Base-by-base conservation (phyloP, 768 basidiomycete genomes). In the Lactifluus volemus region DNA sequence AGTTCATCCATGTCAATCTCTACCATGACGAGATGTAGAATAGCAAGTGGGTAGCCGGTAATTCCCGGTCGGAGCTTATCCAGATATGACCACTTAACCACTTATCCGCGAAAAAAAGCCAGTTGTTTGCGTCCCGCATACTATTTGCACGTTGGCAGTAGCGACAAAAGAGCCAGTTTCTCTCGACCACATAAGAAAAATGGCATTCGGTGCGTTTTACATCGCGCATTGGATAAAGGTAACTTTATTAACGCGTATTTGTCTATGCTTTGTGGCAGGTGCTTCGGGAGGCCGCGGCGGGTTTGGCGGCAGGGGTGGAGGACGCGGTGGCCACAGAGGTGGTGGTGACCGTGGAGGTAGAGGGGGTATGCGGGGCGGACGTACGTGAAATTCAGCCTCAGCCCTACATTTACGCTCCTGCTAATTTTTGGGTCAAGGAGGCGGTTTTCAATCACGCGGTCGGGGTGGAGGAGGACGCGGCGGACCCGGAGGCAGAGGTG, bases 201-300 rank as follows among this genome's bases (percentile, higher is more conserved):
- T 73, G 73, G 70, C 73, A 66, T 73, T 71, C 44, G 73, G 73
- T 73, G 39, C 17, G 70, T 53, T 29, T 19, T 5, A 29, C 19
- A 34, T 41, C 11, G 11, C 9, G 25, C n/a, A 10, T 5, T 25
- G 17, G 10, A 54, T 48, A 12, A 14, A 17, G 5, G 29, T 17
- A 6, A 48, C 30, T 6, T 14, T 15, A 39, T 5, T 59, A 17
- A 53, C 34, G 32, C 32, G 53, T 38, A 25, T 39, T 19, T 5
- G 9, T 12, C 44, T 65, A 14, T 48, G 19, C 41, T 29, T 56
- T 36, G 63, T 55, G 10, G 12, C 55, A 81, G 83, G 82, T 67
- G 76, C 69, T 76, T 79, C 87, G 73, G 91, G 91, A 62, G 84
- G 85, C 68, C 85, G 90, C 63, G 89, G 89, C 38, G 85, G 85